phyloP scores from a whole-genome alignment of 2,329 filamentous ascomycete genomes.

The Aspergillus ruber region DNA sequence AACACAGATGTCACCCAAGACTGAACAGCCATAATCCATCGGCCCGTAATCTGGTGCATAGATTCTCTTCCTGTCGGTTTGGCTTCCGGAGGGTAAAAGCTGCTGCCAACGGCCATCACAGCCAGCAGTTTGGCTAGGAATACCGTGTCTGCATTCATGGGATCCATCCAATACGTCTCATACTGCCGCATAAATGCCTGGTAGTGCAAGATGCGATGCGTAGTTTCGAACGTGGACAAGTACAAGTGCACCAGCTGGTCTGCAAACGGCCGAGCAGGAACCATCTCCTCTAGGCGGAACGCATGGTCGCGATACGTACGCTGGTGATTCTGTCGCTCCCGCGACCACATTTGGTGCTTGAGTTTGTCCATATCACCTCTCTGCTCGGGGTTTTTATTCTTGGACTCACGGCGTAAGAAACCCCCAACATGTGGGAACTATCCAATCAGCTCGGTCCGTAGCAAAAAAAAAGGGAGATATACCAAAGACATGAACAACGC shows the following conservation, averaged over 20 bases:
- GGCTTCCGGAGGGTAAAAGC: conserved; percentile 26
- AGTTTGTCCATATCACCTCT: conserved; percentile 20
- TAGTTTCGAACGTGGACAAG: conserved; percentile 51
- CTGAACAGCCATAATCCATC: conserved; percentile 31
- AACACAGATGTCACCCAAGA: conserved; percentile 27
- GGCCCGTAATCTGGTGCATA: conserved; percentile 44
- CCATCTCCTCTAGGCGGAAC: conserved; percentile 24
- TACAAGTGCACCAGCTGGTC: conserved; percentile 50
- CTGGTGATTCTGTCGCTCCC: conserved; percentile 23
- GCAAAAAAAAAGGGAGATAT: conserved; percentile 4
- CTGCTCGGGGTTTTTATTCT: conserved; percentile 7
- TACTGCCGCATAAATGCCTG: conserved; percentile 54
- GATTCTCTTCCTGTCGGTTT: conserved; percentile 25
- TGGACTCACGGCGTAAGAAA: conserved; percentile 18
- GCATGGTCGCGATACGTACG: conserved; percentile 23
- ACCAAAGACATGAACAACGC: conserved; percentile 27
- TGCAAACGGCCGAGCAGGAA: conserved; percentile 43
- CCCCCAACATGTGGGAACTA: conserved; percentile 24
- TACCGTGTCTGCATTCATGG: conserved; percentile 31
- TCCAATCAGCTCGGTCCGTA: background rate
- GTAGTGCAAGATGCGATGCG: conserved; percentile 52
- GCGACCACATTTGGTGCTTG: conserved; percentile 22
- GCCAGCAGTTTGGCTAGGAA: conserved; percentile 44
- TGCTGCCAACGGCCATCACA: conserved; percentile 39
- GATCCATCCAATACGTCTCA: conserved; percentile 47